These are phyloP conservation scores for Spirogloea muscicola DNA, from an alignment of 139 green algal genomes.

Conservation along the genomic window DNA sequence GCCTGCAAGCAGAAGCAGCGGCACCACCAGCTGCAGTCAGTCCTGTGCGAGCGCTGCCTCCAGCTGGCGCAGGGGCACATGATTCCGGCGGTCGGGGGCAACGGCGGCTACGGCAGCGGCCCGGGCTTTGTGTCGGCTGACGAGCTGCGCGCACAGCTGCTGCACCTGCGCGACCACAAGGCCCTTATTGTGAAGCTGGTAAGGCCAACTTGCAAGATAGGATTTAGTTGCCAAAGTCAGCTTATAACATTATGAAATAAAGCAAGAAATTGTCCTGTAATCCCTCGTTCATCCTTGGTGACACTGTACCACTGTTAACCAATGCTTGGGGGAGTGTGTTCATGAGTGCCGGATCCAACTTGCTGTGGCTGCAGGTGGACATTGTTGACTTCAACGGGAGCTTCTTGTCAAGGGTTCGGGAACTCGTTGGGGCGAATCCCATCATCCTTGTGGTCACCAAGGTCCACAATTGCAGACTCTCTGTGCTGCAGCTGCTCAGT, in stretches of 20 bases:
- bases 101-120: conserved; percentile 34
- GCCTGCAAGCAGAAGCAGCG: conserved; percentile 14
- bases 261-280: too few species aligned
- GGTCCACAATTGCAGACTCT: too few species aligned
- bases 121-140: conserved; percentile 39
- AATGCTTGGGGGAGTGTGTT: too few species aligned
- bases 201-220: background rate
- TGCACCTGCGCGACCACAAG: conserved; percentile 23
- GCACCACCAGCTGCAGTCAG: conserved; percentile 21
- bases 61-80: conserved; percentile 30
- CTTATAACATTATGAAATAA: too few species aligned
- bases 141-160: conserved; percentile 30
- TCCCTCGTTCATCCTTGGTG: too few species aligned
- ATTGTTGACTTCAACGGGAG: conserved; percentile 77
- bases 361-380: conserved; percentile 87
- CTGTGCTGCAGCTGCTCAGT: too few species aligned
- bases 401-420: conserved; percentile 67
- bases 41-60: conserved; percentile 27
- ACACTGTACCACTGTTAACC: too few species aligned
- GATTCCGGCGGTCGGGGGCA: conserved; percentile 26
- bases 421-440: conserved; percentile 88
- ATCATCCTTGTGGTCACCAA: conserved; percentile 91
- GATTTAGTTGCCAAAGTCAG: too few species aligned
- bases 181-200: conserved; percentile 38
- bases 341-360: too few species aligned